A percentile compares a stretch with the other conserved stretches of the same genome.
phyloP scores from a whole-genome alignment of 441 rosid genomes.

The Populus trichocarpa region DNA sequence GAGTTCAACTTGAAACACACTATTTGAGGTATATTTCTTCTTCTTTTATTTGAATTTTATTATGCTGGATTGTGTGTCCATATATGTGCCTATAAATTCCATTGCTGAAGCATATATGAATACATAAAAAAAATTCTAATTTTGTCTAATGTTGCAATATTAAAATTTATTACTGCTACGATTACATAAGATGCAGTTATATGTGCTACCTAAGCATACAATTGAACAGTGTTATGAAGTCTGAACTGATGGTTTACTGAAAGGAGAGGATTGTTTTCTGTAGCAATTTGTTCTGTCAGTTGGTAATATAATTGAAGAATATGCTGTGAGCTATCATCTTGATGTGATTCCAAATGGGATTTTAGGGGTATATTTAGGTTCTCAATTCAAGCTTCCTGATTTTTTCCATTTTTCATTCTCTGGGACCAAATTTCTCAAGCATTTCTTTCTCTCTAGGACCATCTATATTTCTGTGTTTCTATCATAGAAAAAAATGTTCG shows the following conservation, averaged over 20 bases:
- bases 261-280: neutral
- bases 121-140: neutral
- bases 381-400: neutral
- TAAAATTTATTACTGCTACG: neutral
- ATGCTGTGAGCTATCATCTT: neutral
- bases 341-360: neutral
- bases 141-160: neutral
- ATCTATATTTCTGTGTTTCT: neutral
- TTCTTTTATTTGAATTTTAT: neutral
- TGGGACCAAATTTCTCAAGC: neutral
- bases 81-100: neutral
- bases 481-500: neutral
- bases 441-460: constrained; percentile 4
- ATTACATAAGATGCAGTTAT: neutral
- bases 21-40: constrained; percentile 48
- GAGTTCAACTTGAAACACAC: constrained; percentile 87
- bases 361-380: neutral
- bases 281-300: neutral
- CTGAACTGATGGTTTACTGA: neutral
- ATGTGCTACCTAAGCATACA: neutral
- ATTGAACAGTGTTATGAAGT: neutral
- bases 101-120: neutral
- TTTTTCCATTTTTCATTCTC: neutral
- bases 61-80: no score
- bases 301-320: neutral